Conservation (phyloP, 2,329 filamentous ascomycete species). For the Huntiella moniliformis region DNA sequence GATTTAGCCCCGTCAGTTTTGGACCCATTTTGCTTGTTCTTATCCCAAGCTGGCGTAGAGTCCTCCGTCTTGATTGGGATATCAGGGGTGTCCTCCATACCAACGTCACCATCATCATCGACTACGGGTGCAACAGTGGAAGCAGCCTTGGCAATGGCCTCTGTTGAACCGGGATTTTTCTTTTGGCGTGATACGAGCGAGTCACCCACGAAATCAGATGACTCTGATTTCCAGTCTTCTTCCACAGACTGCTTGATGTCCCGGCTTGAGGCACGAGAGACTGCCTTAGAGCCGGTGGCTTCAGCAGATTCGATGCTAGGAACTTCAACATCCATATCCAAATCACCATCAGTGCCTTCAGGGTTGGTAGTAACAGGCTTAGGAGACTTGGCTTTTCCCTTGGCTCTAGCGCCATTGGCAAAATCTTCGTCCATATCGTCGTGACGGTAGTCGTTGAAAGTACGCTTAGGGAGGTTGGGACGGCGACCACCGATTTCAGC, state of each 20-base stretch:
- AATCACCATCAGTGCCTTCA: slow-evolving; percentile 27
- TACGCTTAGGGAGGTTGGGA: slow-evolving; percentile 28
- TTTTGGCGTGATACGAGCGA: slow-evolving; percentile 6
- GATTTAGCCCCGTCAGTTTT: no score
- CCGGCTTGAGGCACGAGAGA: slow-evolving; percentile 11
- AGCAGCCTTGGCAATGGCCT: slow-evolving; percentile 8
- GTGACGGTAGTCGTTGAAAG: slow-evolving; percentile 34
- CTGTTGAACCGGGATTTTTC: slow-evolving; percentile 12
- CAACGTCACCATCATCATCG: slow-evolving; percentile 9
- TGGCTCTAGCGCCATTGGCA: slow-evolving; percentile 20
- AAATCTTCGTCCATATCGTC: slow-evolving; percentile 20
- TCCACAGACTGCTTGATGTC: slow-evolving; percentile 16
- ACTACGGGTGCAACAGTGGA: slow-evolving; percentile 1
- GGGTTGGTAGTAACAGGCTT: slow-evolving; percentile 14
- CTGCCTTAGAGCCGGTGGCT: slow-evolving; percentile 11
- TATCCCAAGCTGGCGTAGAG: slow-evolving; percentile 1
- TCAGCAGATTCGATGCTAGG: slow-evolving; percentile 5
- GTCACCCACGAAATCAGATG: no score
- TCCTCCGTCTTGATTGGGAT: slow-evolving; percentile 6
- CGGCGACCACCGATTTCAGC: slow-evolving; percentile 50
- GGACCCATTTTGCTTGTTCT: no score
- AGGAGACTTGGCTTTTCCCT: slow-evolving; percentile 19
- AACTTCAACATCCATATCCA: slow-evolving; percentile 19
- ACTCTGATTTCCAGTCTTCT: slow-evolving; percentile 9
- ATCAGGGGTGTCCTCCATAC: slow-evolving; percentile 7